Percentiles rank a stretch among this genome's conserved stretches.
phyloP scores from a whole-genome alignment of 257 asterid genomes.

The Salvia splendens region DNA sequence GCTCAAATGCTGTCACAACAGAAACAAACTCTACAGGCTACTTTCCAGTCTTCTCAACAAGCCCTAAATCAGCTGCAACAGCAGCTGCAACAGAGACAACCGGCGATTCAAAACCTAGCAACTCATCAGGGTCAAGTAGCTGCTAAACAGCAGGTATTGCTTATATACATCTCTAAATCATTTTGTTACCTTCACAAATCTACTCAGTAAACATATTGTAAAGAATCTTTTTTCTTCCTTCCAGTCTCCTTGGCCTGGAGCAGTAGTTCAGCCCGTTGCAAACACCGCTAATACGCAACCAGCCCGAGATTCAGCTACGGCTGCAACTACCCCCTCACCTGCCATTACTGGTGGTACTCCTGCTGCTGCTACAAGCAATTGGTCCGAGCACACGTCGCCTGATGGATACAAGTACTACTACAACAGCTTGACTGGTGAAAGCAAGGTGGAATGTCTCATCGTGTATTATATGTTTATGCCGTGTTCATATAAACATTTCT shows the following conservation, averaged over 20 bases:
- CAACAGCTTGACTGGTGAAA: conserved; percentile 83
- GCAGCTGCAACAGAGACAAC: conserved; percentile 81
- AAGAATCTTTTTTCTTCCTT: conserved; percentile 23
- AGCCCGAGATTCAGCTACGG: conserved; percentile 45
- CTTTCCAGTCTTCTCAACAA: conserved; percentile 86
- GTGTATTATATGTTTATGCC: neutral
- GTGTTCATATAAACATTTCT: conserved; percentile 17
- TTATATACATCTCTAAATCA: neutral
- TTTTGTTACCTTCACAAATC: neutral
- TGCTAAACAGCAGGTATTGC: conserved; percentile 69
- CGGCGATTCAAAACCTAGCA: conserved; percentile 56
- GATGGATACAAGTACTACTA: conserved; percentile 94
- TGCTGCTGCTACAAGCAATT: conserved; percentile 49
- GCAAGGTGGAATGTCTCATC: conserved; percentile 61
- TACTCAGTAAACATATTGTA: conserved; percentile 1
- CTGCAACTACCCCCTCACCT: conserved; percentile 38
- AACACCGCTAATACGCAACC: conserved; percentile 43
- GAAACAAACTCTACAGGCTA: conserved; percentile 87
- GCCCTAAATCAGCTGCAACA: conserved; percentile 88
- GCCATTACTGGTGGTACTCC: conserved; percentile 37
- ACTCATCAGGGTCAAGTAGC: conserved; percentile 60
- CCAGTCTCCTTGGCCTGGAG: conserved; percentile 72
- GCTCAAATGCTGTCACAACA: conserved; percentile 94
- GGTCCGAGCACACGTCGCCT: conserved; percentile 95
- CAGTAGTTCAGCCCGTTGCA: conserved; percentile 45